phyloP scores from a whole-genome alignment of 495 filamentous ascomycete species.

The Neurospora sp. region DNA sequence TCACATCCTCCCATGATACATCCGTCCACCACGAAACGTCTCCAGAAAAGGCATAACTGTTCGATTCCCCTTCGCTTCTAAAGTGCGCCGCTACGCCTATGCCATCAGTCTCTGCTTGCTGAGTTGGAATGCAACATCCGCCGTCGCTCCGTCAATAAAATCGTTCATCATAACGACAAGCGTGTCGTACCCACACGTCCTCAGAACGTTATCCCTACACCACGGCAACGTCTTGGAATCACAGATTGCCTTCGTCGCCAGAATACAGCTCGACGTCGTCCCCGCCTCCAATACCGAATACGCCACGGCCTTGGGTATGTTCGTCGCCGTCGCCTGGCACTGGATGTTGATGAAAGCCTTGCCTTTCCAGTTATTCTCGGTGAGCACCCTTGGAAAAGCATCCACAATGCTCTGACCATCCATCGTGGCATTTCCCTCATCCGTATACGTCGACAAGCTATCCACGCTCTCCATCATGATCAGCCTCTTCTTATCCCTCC shows the following conservation, averaged over 20 bases:
- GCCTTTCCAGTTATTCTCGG: slow-evolving; percentile 23
- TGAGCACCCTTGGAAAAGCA: slow-evolving; percentile 29
- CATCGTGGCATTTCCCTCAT: slow-evolving; percentile 40
- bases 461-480: slow-evolving; percentile 36
- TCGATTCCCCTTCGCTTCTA: neutral
- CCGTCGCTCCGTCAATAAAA: slow-evolving; percentile 44
- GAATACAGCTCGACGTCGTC: slow-evolving; percentile 30
- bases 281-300: slow-evolving; percentile 36
- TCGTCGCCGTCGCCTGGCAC: slow-evolving; percentile 45
- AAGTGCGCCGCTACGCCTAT: neutral
- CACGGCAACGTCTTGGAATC: slow-evolving; percentile 42
- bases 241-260: slow-evolving; percentile 43
- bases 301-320: slow-evolving; percentile 36
- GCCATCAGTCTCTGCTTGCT: slow-evolving; percentile 27
- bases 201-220: slow-evolving; percentile 31
- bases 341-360: slow-evolving; percentile 40
- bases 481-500: slow-evolving; percentile 34
- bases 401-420: slow-evolving; percentile 36
- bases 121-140: slow-evolving; percentile 37
- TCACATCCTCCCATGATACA: neutral
- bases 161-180: slow-evolving; percentile 45
- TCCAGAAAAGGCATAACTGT: neutral
- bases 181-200: slow-evolving; percentile 24
- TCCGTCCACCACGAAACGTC: neutral
- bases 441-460: slow-evolving; percentile 41